phyloP scores from a whole-genome alignment of 2,329 filamentous ascomycete genomes.

The Alternaria solani region DNA sequence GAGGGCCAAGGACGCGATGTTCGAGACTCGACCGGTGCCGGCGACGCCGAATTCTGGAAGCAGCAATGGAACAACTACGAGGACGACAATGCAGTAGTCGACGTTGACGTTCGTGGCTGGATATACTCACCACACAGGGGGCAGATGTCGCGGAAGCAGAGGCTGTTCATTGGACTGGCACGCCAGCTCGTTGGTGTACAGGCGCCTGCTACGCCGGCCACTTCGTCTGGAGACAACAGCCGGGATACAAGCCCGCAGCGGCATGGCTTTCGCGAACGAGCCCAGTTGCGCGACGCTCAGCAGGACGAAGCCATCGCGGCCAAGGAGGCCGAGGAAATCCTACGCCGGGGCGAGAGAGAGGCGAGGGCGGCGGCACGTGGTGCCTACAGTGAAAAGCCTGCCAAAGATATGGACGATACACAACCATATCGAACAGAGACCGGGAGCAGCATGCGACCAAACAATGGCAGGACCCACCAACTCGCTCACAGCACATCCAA shows the following conservation, averaged over 20 bases:
- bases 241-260: conserved; percentile 55
- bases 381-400: conserved; percentile 74
- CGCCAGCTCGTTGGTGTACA: conserved; percentile 88
- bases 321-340: conserved; percentile 78
- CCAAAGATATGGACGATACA: conserved; percentile 55
- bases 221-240: conserved; percentile 53
- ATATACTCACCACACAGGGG: conserved; percentile 86
- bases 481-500: conserved; percentile 38
- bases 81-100: conserved; percentile 84
- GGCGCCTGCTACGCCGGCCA: conserved; percentile 61
- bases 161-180: conserved; percentile 85
- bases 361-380: conserved; percentile 74
- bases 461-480: conserved; percentile 26
- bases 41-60: conserved; percentile 77
- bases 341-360: conserved; percentile 74
- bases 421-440: conserved; percentile 51
- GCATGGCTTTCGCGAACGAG: conserved; percentile 45
- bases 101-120: conserved; percentile 96
- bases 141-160: conserved; percentile 85
- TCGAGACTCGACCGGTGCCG: conserved; percentile 57
- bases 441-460: conserved; percentile 36
- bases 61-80: conserved; percentile 81
- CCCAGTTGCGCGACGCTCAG: conserved; percentile 60
- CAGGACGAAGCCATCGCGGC: conserved; percentile 73
- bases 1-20: conserved; percentile 53